Evolutionary conservation across 345 rosid species (phyloP).

Genomic region (Limnanthes douglasii): DNA sequence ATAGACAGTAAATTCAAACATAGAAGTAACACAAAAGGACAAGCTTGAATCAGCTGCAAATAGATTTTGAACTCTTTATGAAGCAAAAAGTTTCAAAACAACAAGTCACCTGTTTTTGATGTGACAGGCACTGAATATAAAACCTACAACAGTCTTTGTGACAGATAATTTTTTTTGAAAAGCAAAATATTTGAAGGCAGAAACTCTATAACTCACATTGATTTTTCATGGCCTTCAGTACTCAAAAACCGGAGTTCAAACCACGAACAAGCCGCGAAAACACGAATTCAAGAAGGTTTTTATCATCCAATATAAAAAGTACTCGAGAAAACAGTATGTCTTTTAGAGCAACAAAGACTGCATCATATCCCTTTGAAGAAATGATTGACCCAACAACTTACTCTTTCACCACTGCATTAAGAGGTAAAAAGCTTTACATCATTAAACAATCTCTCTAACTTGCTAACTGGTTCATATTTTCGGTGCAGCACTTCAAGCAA

Average conservation of each 20-base stretch:
- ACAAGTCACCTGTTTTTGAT: too few species aligned
- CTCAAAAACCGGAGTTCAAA: conserved; percentile 27
- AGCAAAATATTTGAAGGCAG: background rate
- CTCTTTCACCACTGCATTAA: conserved; percentile 77
- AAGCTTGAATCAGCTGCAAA: too few species aligned
- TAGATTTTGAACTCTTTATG: too few species aligned
- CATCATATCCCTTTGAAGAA: background rate
- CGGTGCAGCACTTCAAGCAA: conserved; percentile 69
- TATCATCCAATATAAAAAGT: conserved; percentile 62
- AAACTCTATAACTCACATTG: background rate
- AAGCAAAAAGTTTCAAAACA: too few species aligned
- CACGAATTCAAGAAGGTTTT: conserved; percentile 53
- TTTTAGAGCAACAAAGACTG: conserved; percentile 24
- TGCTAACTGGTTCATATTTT: too few species aligned
- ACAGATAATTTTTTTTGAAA: background rate
- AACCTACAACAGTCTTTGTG: too few species aligned
- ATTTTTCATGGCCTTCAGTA: conserved; percentile 11
- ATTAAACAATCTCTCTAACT: background rate
- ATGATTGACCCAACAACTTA: conserved; percentile 90
- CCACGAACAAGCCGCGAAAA: conserved; percentile 31
- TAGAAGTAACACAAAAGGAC: too few species aligned
- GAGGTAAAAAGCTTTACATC: conserved; percentile 22
- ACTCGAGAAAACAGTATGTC: conserved; percentile 57
- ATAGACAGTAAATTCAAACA: too few species aligned
- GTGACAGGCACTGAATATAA: conserved; percentile 1